A percentile compares a stretch with the other conserved stretches of the same genome.
phyloP scores from a whole-genome alignment of 1,284 basidiomycete species.

The Trametes sp. region DNA sequence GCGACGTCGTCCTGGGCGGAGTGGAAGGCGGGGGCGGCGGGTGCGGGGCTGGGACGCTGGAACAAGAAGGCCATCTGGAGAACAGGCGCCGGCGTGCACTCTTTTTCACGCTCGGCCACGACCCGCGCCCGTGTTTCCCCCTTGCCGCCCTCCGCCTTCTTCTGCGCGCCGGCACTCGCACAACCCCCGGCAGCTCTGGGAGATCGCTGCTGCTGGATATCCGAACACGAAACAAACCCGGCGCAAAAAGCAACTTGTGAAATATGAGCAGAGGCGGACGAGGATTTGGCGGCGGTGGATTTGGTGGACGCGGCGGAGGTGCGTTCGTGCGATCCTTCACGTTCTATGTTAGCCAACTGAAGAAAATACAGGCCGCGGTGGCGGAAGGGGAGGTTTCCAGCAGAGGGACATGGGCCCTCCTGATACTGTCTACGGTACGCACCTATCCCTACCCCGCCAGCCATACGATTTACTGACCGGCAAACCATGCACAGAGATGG shows the following conservation, averaged over 20 bases:
- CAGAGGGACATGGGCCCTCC: slow-evolving; percentile 85
- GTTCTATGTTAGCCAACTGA: background rate
- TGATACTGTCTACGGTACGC: slow-evolving; percentile 80
- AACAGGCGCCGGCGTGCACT: slow-evolving; percentile 27
- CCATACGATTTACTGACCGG: background rate
- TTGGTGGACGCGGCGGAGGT: slow-evolving; percentile 33
- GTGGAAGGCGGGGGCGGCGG: slow-evolving; percentile 19
- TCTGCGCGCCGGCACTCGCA: slow-evolving; percentile 7
- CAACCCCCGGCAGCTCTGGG: background rate
- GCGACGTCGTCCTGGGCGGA: slow-evolving; percentile 17
- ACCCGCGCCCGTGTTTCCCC: slow-evolving; percentile 19
- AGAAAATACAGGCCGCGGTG: slow-evolving; percentile 32
- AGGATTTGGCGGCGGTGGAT: slow-evolving; percentile 34
- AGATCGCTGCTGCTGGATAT: slow-evolving; percentile 12
- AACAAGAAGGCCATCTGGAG: slow-evolving; percentile 37
- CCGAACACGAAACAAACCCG: background rate
- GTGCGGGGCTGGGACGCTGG: slow-evolving; percentile 29
- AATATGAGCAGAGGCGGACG: slow-evolving; percentile 39
- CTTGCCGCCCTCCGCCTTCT: slow-evolving; percentile 7
- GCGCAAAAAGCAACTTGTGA: slow-evolving; percentile 6
- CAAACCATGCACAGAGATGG: slow-evolving; percentile 71
- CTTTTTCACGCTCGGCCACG: slow-evolving; percentile 31
- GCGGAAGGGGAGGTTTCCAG: slow-evolving; percentile 56
- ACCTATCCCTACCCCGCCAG: background rate
- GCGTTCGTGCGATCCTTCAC: background rate